These are phyloP conservation scores for Allium fistulosum DNA, from an alignment of 106 monocot genomes.

Conservation along the genomic window DNA sequence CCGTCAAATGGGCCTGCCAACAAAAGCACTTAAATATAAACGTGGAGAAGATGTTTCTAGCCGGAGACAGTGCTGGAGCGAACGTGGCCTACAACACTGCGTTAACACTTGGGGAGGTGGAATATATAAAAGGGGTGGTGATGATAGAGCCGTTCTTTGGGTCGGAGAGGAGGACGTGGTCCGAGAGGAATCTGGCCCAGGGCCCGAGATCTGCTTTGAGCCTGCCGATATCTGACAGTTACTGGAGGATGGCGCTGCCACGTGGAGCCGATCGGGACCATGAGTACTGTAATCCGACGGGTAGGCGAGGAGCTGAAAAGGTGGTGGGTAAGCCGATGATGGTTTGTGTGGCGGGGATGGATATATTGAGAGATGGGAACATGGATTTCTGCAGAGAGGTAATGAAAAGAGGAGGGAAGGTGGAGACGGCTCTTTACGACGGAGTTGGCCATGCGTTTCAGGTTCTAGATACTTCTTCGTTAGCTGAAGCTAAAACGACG, in stretches of 20 bases:
- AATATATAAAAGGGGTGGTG: conserved; percentile 25
- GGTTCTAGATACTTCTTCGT: conserved; percentile 27
- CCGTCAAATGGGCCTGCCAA: conserved; percentile 44
- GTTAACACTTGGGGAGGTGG: not conserved
- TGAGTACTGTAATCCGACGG: conserved; percentile 56
- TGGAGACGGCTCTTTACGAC: conserved; percentile 30
- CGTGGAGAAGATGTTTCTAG: conserved; percentile 46
- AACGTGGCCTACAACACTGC: conserved; percentile 45
- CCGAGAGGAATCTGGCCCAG: conserved; percentile 41
- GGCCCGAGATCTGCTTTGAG: conserved; percentile 40
- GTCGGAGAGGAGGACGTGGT: conserved; percentile 39
- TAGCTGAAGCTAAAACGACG: conserved; percentile 37
- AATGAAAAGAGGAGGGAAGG: conserved; percentile 42
- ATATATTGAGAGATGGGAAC: conserved; percentile 59
- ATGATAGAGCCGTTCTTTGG: conserved; percentile 76
- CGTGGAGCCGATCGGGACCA: conserved; percentile 44
- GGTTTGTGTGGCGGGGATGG: conserved; percentile 55
- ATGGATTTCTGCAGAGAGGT: conserved; percentile 50
- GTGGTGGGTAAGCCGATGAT: conserved; percentile 19
- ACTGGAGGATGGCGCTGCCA: conserved; percentile 77
- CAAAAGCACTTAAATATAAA: conserved; percentile 32
- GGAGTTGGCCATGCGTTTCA: conserved; percentile 93
- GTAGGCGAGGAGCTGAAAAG: conserved; percentile 1
- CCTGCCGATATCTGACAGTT: conserved; percentile 51
- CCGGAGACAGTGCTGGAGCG: conserved; percentile 79